phyloP scores from a whole-genome alignment of 2,329 filamentous ascomycete genomes.

The Didymella keratinophila region DNA sequence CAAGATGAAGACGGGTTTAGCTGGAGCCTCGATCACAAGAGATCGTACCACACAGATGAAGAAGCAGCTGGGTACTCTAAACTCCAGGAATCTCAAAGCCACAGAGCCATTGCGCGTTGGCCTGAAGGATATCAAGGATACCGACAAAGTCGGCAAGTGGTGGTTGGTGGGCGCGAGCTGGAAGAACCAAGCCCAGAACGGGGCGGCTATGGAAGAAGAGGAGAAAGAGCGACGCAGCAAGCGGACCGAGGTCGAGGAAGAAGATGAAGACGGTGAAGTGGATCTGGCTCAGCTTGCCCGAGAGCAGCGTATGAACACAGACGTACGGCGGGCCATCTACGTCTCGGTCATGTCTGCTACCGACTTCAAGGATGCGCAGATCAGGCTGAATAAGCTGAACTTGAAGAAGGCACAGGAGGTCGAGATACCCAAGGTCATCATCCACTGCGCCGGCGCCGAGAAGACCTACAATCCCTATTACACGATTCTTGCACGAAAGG shows the following conservation, averaged over 20 bases:
- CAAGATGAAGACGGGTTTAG: constrained; percentile 77
- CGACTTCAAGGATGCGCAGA: constrained; percentile 83
- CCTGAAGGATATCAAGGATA: constrained; percentile 80
- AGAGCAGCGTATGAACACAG: constrained; percentile 85
- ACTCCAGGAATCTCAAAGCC: constrained; percentile 71
- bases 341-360: constrained; percentile 85
- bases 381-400: constrained; percentile 79
- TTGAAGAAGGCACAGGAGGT: constrained; percentile 86
- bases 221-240: constrained; percentile 37
- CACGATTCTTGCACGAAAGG: constrained; percentile 78
- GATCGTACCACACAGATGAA: constrained; percentile 90
- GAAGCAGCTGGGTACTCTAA: constrained; percentile 83
- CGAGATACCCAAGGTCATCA: constrained; percentile 85
- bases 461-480: constrained; percentile 92
- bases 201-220: constrained; percentile 50
- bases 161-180: constrained; percentile 98
- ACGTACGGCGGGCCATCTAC: constrained; percentile 89
- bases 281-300: constrained; percentile 78
- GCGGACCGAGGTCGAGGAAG: constrained; percentile 17
- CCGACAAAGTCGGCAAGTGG: constrained; percentile 92
- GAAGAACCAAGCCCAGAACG: constrained; percentile 56
- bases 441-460: constrained; percentile 87
- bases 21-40: constrained; percentile 74
- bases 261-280: constrained; percentile 52
- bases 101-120: constrained; percentile 84